Conservation (phyloP, 108 stramenopile species). For the Pseudonitzschia delicatissima region DNA sequence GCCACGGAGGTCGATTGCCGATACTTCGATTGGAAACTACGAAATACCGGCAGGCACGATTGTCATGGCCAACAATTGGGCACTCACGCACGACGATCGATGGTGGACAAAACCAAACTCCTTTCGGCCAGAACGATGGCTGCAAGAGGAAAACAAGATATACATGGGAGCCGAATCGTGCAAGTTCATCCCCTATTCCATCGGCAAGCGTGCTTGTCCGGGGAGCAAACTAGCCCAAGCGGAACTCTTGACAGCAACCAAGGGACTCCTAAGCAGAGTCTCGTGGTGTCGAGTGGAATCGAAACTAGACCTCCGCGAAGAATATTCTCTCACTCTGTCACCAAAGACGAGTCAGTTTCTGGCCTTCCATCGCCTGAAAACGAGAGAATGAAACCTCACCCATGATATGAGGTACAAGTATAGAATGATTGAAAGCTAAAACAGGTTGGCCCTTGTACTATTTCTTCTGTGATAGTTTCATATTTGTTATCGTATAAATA, state of each 20-base stretch:
- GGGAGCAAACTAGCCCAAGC: background rate
- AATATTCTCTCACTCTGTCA: conserved; percentile 7
- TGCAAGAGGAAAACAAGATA: background rate
- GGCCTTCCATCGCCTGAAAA: background rate
- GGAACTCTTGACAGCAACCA: background rate
- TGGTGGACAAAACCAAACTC: background rate
- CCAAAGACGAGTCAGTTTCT: background rate
- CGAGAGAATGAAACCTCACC: background rate
- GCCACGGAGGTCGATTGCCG: background rate
- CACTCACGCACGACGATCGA: background rate
- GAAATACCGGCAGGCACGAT: background rate
- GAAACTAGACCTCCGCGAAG: background rate
- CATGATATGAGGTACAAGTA: no score
- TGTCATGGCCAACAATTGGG: conserved; percentile 10
- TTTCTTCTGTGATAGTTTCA: no score
- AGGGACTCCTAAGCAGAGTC: background rate
- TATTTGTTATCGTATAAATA: no score
- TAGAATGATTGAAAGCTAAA: no score
- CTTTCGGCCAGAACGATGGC: conserved; percentile 9
- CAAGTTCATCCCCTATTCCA: conserved; percentile 8
- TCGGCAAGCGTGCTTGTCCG: conserved; percentile 2
- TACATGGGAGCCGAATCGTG: background rate
- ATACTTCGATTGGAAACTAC: background rate
- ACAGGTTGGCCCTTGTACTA: no score
- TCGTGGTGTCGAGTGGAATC: background rate